Evolutionary conservation across 2,329 filamentous ascomycete species (phyloP).

Genomic region (Fusarium heterosporum): DNA sequence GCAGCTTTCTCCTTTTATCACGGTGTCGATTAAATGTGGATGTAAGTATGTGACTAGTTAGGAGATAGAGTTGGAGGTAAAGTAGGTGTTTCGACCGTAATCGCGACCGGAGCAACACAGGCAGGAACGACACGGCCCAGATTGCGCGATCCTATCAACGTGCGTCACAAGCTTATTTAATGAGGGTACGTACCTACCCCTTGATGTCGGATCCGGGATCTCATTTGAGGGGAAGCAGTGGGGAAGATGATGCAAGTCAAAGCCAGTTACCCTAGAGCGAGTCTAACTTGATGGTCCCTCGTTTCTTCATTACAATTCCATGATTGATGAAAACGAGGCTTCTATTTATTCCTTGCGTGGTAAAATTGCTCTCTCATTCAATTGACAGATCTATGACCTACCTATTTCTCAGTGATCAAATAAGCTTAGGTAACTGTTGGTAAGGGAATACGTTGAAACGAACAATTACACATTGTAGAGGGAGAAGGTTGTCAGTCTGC

Average conservation of each 20-base stretch:
- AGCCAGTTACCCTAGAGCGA: background rate
- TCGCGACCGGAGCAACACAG: constrained; percentile 31
- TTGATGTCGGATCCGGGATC: constrained; percentile 2
- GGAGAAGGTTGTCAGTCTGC: too few relatives aligned
- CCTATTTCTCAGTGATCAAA: too few relatives aligned
- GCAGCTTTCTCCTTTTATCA: background rate
- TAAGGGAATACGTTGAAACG: too few relatives aligned
- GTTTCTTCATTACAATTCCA: background rate
- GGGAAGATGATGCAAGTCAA: background rate
- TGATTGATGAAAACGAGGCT: background rate
- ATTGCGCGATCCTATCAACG: constrained; percentile 34
- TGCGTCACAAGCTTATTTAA: constrained; percentile 33
- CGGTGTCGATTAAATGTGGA: background rate
- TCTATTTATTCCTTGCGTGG: too few relatives aligned
- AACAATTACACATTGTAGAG: too few relatives aligned
- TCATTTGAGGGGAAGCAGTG: constrained; percentile 11
- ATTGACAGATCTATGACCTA: too few relatives aligned
- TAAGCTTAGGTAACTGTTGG: too few relatives aligned
- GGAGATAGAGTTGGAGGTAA: constrained; percentile 18
- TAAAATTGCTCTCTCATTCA: too few relatives aligned
- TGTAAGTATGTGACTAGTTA: background rate
- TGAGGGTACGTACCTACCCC: constrained; percentile 32
- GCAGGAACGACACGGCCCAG: constrained; percentile 21
- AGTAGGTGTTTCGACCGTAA: constrained; percentile 24
- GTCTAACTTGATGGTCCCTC: too few relatives aligned